Base-by-base conservation (phyloP, 179 eudicot genomes). In the Beta corolliflora region DNA sequence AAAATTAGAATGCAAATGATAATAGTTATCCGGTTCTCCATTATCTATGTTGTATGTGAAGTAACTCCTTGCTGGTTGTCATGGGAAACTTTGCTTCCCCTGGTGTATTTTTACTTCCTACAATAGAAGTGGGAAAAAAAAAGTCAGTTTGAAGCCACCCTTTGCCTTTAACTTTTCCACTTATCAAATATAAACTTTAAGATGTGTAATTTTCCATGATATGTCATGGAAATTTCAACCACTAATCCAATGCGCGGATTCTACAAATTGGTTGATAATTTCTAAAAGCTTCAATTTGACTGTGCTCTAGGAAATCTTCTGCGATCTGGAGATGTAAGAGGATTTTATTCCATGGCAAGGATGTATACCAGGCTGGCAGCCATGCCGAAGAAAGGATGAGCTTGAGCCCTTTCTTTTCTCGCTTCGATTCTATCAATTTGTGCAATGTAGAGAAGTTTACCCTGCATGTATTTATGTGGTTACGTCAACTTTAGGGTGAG, bases 281-380 rank as follows among this genome's bases (percentile, higher is more conserved):
- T 64, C 69, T 80, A 56, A 77, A 31, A 29, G 53, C 69, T 15
- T 77, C 14, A 68, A 7, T 14, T 29, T n/a, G 52, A 63, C 75
- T 76, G 53, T 29, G 55, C 58, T 64, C 29, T 82, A 89, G 98
- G 98, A 75, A 93, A 95, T 81, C 98, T 95, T 80, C 89, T 93
- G 44, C 92, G 97, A 21, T 91, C 98, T 13, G 97, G 98, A 78
- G 98, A 95, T 84, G 31, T 83, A 78, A 83, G 98, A 84, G 98
- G 98, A 77, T 95, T 79, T 85, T 94, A 91, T 55, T 91, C 97
- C 45, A 92, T 92, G 97, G 98, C 97, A 64, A 91, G 83, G 89
- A 92, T 92, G 97, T 92, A 94, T 76, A 91, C 97, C 13, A 92
- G 88, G 83, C 92, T 94, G 44, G 97, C 97, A 25, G 93, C 95